These are phyloP conservation scores for Crotalaria pallida DNA, from an alignment of 306 rosid species.

Conservation along the genomic window DNA sequence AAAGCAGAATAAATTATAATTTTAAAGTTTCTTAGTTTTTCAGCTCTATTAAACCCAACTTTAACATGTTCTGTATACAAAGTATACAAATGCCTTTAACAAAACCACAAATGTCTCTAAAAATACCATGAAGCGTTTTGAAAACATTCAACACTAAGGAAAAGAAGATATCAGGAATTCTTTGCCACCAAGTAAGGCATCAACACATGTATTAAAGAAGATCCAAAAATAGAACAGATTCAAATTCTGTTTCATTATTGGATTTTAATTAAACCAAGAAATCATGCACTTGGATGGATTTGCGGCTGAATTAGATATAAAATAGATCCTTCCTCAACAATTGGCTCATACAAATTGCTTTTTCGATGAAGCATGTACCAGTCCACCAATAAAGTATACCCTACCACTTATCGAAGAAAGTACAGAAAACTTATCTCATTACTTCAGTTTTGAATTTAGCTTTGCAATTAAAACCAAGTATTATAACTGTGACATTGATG, in stretches of 20 bases:
- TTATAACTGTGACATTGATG: not conserved
- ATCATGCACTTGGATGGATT: constrained; percentile 25
- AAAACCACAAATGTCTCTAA: constrained; percentile 1
- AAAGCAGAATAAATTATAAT: constrained; percentile 1
- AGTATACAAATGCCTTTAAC: not conserved
- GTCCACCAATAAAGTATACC: constrained; percentile 11
- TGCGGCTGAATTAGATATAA: constrained; percentile 13
- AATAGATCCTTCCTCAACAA: constrained; percentile 20
- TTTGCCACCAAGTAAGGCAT: constrained; percentile 31
- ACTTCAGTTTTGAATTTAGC: constrained; percentile 7
- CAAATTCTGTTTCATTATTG: constrained; percentile 21
- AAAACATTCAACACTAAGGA: not conserved
- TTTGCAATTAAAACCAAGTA: constrained; percentile 3
- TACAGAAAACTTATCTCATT: constrained; percentile 2
- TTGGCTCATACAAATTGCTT: constrained; percentile 30
- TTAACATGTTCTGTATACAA: constrained; percentile 12
- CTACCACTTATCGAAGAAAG: constrained; percentile 2
- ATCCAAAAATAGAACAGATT: constrained; percentile 24
- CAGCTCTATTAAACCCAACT: not conserved
- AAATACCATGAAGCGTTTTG: constrained; percentile 1
- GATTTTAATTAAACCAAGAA: constrained; percentile 14
- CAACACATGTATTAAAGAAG: constrained; percentile 17
- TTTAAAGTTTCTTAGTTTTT: not conserved
- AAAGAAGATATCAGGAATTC: constrained; percentile 6
- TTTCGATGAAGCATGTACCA: constrained; percentile 13